Base-by-base conservation (phyloP, 2,329 filamentous ascomycete genomes). In the Hypoxylon sp. region DNA sequence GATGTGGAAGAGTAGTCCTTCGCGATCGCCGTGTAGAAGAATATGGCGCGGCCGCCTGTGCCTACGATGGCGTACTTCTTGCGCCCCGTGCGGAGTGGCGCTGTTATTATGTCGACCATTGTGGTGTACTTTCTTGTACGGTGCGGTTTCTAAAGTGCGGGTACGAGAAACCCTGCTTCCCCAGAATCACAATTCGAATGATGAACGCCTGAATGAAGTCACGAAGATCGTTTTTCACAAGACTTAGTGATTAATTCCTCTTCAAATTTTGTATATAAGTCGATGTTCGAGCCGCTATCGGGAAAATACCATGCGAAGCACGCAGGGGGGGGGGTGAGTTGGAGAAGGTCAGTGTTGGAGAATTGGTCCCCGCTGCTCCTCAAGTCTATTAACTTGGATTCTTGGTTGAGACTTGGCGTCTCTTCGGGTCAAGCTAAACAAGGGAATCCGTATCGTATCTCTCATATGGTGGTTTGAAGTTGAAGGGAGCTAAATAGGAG, bases 1-100 rank as follows among this genome's bases (percentile, higher is more conserved):
- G 86, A 85, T 0, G 84, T 87, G 9, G 77, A 72, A 52, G 76
- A 76, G 77, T 86, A 89, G 65, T 86, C 83, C 30, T 78, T 80
- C 9, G 83, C 84, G 62, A 89, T 88, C 48, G 86, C 85, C 0
- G 82, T 83, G 79, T 89, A 89, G 78, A 86, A 89, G 81, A 89
- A 88, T 59, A 82, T 83, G n/a, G 87, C 84, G 13, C 87, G 84
- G 14, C 86, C 86, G 17, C 87, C 87, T 1, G 85, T 86, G 73
- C 87, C 87, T n/a, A 89, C 82, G 28, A 88, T 77, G 72, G 86
- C 86, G 68, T 89, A 88, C 43, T 80, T 77, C 68, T 83, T 85
- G 66, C 71, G 74, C 45, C 51, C 65, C 23, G 63, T 28, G 14
- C 59, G 67, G 51, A 51, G 50, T 7, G 68, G 32, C 0, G 60